Conservation (phyloP, 345 rosid species). For the Gossypium ekmanianum region DNA sequence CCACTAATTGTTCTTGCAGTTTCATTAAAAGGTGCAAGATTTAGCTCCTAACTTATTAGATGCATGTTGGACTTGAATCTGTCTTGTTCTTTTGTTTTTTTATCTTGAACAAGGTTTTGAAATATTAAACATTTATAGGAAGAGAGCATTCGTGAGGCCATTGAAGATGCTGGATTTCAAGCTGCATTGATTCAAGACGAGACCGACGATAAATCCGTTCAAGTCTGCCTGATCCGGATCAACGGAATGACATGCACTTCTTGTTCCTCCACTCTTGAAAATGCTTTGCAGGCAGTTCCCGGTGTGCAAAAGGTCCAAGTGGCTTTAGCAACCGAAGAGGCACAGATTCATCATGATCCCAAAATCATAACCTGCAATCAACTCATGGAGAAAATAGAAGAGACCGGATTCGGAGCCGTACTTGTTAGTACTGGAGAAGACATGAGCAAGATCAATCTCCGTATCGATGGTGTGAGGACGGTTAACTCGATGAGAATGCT, state of each 20-base stretch:
- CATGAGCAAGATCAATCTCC: conserved; percentile 63
- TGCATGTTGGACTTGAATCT: not conserved
- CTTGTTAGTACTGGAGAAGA: conserved; percentile 73
- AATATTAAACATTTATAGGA: conserved; percentile 38
- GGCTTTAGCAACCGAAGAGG: conserved; percentile 90
- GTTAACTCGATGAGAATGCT: conserved; percentile 46
- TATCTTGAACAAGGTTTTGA: not conserved
- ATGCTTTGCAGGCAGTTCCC: conserved; percentile 47
- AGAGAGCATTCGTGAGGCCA: conserved; percentile 77
- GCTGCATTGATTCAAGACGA: conserved; percentile 58
- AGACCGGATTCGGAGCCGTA: conserved; percentile 64
- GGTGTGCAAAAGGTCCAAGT: conserved; percentile 77
- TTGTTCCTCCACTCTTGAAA: conserved; percentile 71
- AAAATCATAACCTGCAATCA: conserved; percentile 33
- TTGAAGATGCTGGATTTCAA: conserved; percentile 79
- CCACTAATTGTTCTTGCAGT: not conserved
- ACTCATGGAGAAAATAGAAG: conserved; percentile 47
- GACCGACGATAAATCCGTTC: conserved; percentile 42
- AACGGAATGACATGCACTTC: conserved; percentile 91
- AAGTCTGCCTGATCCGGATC: conserved; percentile 66
- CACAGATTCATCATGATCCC: conserved; percentile 67
- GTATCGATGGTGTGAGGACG: conserved; percentile 61
- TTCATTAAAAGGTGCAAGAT: no score
- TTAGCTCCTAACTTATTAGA: no score
- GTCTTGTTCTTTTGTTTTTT: not conserved